Evolutionary conservation across 2,329 filamentous ascomycete species (phyloP).

Genomic region (Aspergillus tubingensis): DNA sequence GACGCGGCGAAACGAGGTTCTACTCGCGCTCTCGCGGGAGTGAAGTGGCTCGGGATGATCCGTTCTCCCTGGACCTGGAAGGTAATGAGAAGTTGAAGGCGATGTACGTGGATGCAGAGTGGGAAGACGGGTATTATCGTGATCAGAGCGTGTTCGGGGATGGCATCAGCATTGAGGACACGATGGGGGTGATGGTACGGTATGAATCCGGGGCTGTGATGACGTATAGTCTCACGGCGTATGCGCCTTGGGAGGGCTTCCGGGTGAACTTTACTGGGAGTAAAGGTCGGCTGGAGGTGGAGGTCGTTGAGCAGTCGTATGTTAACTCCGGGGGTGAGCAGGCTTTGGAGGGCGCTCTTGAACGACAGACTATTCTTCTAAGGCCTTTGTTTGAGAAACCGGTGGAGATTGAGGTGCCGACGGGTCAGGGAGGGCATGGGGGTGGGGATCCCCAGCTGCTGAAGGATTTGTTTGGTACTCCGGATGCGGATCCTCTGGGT

Average conservation of each 20-base stretch:
- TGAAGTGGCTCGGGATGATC: constrained; percentile 54
- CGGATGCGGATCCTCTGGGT: constrained; percentile 49
- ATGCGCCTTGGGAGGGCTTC: constrained; percentile 56
- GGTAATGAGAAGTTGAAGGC: constrained; percentile 56
- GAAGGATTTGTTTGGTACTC: constrained; percentile 59
- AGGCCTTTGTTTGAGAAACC: constrained; percentile 61
- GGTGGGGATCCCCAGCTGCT: constrained; percentile 61
- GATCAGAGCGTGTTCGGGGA: constrained; percentile 66
- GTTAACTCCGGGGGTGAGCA: constrained; percentile 63
- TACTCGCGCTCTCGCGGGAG: constrained; percentile 51
- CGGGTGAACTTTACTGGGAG: constrained; percentile 47
- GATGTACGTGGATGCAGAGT: constrained; percentile 64
- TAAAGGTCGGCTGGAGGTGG: constrained; percentile 60
- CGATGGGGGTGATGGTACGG: constrained; percentile 61
- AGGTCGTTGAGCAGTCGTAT: constrained; percentile 60
- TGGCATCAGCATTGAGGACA: constrained; percentile 66
- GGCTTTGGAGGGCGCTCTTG: constrained; percentile 36
- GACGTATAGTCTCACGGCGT: constrained; percentile 58
- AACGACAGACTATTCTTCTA: constrained; percentile 39
- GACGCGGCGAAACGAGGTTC: constrained; percentile 54
- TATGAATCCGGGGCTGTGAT: constrained; percentile 60
- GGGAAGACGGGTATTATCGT: constrained; percentile 63
- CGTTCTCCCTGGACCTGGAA: constrained; percentile 61
- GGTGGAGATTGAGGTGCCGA: constrained; percentile 55
- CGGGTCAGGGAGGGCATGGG: constrained; percentile 58